Base-by-base conservation (phyloP, 768 basidiomycete species). In the Phylloporus arenicola region DNA sequence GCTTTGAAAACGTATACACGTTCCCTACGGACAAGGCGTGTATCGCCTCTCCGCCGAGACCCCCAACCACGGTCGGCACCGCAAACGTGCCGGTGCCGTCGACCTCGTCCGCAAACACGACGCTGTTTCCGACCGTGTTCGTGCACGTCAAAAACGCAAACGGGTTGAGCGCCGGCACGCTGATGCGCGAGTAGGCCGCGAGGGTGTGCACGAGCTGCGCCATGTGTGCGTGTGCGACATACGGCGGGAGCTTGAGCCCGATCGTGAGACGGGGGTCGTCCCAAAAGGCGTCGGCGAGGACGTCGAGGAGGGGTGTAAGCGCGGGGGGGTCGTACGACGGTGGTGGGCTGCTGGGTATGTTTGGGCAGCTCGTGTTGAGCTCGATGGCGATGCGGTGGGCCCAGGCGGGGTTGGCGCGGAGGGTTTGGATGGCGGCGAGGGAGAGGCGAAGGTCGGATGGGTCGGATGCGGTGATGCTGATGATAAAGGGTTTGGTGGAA, bases 361-460 rank as follows among this genome's bases (percentile, higher is more conserved):
- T 93, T 4, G 91, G 91, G 56, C 91, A 93, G 35, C 83, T 86
- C 0, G 88, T 82, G 65, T 93, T 93, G 61, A 92, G 72, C 67
- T 93, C 91, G 58, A 91, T 69, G 13, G 78, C 90, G 52, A 92
- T 70, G 55, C 72, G 59, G 54, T 73, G 65, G 47, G 61, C 52
- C 74, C 71, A 54, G 52, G 55, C 16, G 1, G 67, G 54, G 27
- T 50, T 42, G 10, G 54, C 30, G n/a, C 88, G 81, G 11, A 90
- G 73, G 2, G 47, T 59, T 60, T 84, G 85, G 60, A 93, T 77
- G n/a, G 72, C 59, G 29, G 65, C 61, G 38, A 92, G 64, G 80
- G 88, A 83, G 20, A 64, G 56, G 8, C 60, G 62, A 41, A 90
- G 77, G 20, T 76, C 75, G 1, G 62, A 60, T 5, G 82, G 65